These are phyloP conservation scores for Trichoderma lentiforme DNA, from an alignment of 2,329 filamentous ascomycete genomes.

Conservation along the genomic window DNA sequence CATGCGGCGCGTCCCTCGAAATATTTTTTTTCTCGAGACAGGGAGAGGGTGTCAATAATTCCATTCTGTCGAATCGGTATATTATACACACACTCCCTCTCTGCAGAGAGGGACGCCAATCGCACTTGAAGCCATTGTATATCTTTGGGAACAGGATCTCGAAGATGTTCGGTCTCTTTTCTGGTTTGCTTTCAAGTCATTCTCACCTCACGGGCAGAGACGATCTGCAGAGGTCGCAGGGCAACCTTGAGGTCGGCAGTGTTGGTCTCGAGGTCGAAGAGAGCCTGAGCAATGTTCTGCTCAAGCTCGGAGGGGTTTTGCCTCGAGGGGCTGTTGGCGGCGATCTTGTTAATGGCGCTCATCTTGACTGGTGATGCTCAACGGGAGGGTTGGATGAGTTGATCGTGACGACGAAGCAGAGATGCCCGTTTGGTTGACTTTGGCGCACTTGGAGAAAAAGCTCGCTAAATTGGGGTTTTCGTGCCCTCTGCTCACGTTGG, in stretches of 20 bases:
- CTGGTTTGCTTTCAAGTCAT: constrained; percentile 27
- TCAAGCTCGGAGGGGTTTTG: constrained; percentile 96
- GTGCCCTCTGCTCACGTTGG: constrained; percentile 32
- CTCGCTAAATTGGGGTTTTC: constrained; percentile 43
- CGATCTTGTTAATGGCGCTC: constrained; percentile 90
- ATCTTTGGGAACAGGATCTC: constrained; percentile 44
- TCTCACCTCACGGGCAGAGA: constrained; percentile 99
- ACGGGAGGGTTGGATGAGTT: constrained; percentile 31
- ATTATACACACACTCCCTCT: constrained; percentile 13
- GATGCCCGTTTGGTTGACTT: neutral
- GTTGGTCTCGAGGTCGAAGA: constrained; percentile 99
- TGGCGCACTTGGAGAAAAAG: constrained; percentile 12
- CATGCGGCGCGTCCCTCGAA: constrained; percentile 28
- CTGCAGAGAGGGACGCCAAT: constrained; percentile 23
- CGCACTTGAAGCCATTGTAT: constrained; percentile 33
- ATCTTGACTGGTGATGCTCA: constrained; percentile 52
- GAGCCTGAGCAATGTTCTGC: constrained; percentile 92
- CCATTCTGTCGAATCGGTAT: constrained; percentile 27
- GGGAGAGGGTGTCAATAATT: constrained; percentile 13
- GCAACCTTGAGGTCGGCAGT: constrained; percentile 95
- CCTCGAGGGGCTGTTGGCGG: constrained; percentile 92
- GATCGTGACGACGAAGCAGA: constrained; percentile 25
- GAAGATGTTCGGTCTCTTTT: constrained; percentile 24
- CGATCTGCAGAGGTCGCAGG: constrained; percentile 96
- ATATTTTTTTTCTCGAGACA: neutral